Evolutionary conservation across 1,284 basidiomycete genomes (phyloP), one percentile per base, ranked within the genome.

Genomic region (Rhodotorula sp.): DNA sequence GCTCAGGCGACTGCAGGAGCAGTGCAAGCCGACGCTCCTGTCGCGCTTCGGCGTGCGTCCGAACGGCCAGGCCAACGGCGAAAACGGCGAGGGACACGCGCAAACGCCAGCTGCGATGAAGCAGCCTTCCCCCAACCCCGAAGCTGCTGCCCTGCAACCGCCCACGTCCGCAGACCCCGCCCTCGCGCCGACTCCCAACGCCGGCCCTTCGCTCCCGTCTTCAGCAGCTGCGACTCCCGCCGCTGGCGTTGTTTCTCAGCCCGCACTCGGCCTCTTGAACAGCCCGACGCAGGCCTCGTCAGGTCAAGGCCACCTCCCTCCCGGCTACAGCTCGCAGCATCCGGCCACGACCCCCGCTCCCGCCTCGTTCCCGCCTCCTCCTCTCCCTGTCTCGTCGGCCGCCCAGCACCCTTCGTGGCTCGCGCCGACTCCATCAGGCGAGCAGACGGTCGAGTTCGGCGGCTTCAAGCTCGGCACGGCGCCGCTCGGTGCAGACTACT

Each of bases 11-110:
- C 59, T 73, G 11, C 72, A 73, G 26, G 67, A 69, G 44, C 72
- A 73, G 34, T 73, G 65, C 62, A 69, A 69, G 48, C 72, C 69
- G 34, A 69, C 69, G 7, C 56, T 72, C 18, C 63, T 72, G n/a
- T 65, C 68, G 9, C 68, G 68, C 28, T 65, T 65, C 30, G 68
- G 68, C 30, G 68, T 70, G 4, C 68, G 68, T 2, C 34, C 31
- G 2, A 28, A n/a, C 28, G n/a, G 52, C 18, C 28, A 62, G 18
- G 40, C n/a, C 37, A 59, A 59, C 11, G 55, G 50, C 22, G 51
- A 53, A 47, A 44, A 34, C 10, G 52, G 52, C 51, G 58, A n/a
- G 9, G 52, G 51, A n/a, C 34, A 28, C n/a, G 31, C 28, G 9
- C 52, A 30, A 1, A 65, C 64, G 8, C 64, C 64, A 16, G 64